Conservation (phyloP, 176 grass and related monocot species). For the Stipa capillata region DNA sequence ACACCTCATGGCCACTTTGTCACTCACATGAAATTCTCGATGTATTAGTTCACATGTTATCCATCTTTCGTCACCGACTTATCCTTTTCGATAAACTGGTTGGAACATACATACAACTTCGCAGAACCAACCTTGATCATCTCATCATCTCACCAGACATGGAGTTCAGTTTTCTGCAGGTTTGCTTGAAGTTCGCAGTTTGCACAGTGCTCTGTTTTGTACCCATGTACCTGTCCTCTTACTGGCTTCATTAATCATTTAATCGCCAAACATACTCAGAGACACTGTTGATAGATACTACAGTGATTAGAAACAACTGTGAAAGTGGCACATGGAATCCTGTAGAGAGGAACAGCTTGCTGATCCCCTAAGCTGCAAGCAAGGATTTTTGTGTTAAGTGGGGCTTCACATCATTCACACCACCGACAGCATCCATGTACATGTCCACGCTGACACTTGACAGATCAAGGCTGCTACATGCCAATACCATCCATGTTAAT, state of each 20-base stretch:
- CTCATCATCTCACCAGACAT: background rate
- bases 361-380: constrained; percentile 21
- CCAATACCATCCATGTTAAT: background rate
- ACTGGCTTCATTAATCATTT: background rate
- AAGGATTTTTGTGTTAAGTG: constrained; percentile 12
- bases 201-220: background rate
- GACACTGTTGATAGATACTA: background rate
- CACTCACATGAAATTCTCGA: background rate
- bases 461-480: background rate
- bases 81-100: background rate
- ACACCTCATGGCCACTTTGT: background rate
- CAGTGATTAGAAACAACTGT: background rate
- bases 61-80: no score
- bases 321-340: background rate
- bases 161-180: background rate
- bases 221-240: background rate
- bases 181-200: background rate
- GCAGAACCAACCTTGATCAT: background rate
- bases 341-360: constrained; percentile 21
- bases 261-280: background rate
- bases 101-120: background rate
- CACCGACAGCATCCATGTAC: background rate
- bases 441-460: background rate
- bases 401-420: constrained; percentile 15
- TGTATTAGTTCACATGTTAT: no score